Base-by-base conservation (phyloP, 345 rosid species). In the Brassica incana region DNA sequence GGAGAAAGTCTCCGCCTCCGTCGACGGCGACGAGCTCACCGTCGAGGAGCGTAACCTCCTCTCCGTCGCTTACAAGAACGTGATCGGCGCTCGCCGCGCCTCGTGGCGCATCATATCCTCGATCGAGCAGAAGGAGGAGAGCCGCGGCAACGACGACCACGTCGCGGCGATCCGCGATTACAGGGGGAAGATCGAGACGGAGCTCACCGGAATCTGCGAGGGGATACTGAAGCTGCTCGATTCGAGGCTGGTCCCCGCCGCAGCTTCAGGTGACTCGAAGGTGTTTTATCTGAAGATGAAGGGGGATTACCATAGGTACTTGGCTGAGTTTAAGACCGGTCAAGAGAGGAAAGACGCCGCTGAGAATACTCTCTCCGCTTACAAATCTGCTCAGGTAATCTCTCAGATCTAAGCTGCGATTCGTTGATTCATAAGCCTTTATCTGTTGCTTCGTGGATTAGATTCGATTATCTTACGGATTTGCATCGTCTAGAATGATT, bases 91-190 rank as follows among this genome's bases (percentile, higher is more conserved):
- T 2, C 87, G 96, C 16, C 93, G 97, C 23, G 98, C 98, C 56
- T 90, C 97, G 69, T 94, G 98, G 98, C 90, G 97, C 20, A 94
- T 90, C 67, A 90, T 94, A 6, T 94, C 98, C 16, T 94, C 97
- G 74, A 94, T 94, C 78, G 98, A 94, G 83, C 98, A 94, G 87
- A 94, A 94, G 65, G 97, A 94, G 85, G 98, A 94, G 90, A 88
- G 91, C 83, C 96, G 97, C 25, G 97, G 97, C 6, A 94, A 94
- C 86, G 98, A 92, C 59, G 95, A 90, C 71, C 98, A 94, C 58
- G 98, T 94, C 8, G 16, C 89, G 8, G 43, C 81, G 84, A 89
- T 94, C 88, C 92, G 94, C 1, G 97, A 94, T 70, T 94, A 94
- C 81, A 84, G 97, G 45, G 71, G 90, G 23, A 90, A 94, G 91